phyloP scores from a whole-genome alignment of 352 stramenopile genomes.

The Blastocystis hominis region DNA sequence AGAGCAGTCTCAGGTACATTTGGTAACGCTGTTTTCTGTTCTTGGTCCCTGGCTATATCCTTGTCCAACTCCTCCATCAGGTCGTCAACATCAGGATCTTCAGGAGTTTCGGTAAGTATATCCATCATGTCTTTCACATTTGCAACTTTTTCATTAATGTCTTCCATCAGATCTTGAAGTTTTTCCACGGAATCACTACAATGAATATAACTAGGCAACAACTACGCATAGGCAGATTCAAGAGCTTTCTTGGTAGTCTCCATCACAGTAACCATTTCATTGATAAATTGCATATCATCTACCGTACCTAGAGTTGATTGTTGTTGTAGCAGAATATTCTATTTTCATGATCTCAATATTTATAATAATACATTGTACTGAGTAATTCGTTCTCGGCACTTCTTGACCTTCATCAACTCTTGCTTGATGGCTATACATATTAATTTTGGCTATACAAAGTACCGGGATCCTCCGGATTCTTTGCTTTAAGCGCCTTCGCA shows the following conservation, averaged over 20 bases:
- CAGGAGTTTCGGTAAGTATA: neutral
- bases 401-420: neutral
- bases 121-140: neutral
- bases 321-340: neutral
- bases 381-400: neutral
- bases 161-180: constrained; percentile 21
- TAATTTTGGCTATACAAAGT: neutral
- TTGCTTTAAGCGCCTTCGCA: neutral
- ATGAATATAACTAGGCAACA: neutral
- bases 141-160: neutral
- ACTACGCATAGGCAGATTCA: neutral
- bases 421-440: neutral
- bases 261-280: constrained; percentile 2
- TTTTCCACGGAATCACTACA: constrained; percentile 1
- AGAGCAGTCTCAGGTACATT: neutral
- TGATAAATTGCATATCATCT: constrained; percentile 2
- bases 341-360: neutral
- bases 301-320: neutral
- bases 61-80: neutral
- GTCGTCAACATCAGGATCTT: neutral
- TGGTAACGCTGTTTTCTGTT: neutral
- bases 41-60: neutral
- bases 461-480: constrained; percentile 18
- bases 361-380: neutral
- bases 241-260: neutral